A percentile compares a stretch with the other conserved stretches of the same genome.
phyloP scores from a whole-genome alignment of 192 early-diverging fungal genomes.

The Coemansia sp. region DNA sequence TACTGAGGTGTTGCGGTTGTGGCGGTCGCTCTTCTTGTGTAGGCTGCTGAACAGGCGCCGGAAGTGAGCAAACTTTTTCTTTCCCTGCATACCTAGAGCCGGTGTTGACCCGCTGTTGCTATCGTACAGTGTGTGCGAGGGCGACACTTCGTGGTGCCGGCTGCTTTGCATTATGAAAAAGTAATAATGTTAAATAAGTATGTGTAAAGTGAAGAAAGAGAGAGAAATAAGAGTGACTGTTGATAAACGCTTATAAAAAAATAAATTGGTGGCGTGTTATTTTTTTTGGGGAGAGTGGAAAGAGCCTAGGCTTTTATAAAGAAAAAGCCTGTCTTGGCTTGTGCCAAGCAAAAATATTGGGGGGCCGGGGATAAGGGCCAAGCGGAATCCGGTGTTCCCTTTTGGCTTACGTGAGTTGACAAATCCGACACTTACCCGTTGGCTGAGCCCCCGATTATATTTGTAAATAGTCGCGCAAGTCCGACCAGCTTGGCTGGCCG shows the following conservation, averaged over 20 bases:
- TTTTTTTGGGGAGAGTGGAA: conserved; percentile 4
- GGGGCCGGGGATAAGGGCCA: conserved; percentile 8
- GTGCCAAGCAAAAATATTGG: conserved; percentile 6
- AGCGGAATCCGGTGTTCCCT: conserved; percentile 5
- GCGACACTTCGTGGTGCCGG: conserved; percentile 50
- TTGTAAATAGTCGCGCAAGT: background rate
- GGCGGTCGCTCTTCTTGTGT: conserved; percentile 39
- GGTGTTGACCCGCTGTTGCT: conserved; percentile 19
- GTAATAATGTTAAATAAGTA: background rate
- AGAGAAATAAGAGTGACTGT: conserved; percentile 12
- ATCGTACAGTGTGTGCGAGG: conserved; percentile 47
- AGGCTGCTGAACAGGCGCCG: conserved; percentile 55
- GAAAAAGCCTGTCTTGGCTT: conserved; percentile 1
- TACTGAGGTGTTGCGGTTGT: conserved; percentile 28
- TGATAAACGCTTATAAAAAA: conserved; percentile 7
- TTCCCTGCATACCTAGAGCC: conserved; percentile 37
- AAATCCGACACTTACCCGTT: background rate
- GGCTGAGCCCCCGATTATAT: background rate
- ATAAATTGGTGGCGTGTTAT: background rate
- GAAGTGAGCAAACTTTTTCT: conserved; percentile 60
- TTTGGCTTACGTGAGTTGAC: conserved; percentile 8
- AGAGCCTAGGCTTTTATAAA: conserved; percentile 1
- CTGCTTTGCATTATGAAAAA: conserved; percentile 33
- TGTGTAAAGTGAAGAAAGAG: background rate
- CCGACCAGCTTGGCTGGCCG: background rate